phyloP scores from a whole-genome alignment of 208 protist genomes.

The Trypanosoma melophagium region DNA sequence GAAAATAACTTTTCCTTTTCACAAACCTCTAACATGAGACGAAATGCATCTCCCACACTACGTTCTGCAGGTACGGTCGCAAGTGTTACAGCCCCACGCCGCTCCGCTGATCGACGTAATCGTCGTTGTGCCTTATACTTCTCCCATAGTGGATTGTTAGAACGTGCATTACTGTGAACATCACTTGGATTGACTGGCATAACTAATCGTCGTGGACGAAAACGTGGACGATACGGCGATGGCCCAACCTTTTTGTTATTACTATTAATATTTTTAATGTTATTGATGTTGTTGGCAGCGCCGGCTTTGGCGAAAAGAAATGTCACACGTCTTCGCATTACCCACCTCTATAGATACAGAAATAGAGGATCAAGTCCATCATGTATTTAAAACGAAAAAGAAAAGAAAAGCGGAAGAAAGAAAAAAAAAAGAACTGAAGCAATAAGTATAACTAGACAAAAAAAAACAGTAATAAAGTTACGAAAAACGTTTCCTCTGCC shows the following conservation, averaged over 20 bases:
- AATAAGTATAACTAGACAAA: neutral
- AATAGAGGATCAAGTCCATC: neutral
- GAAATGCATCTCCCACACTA: constrained; percentile 80
- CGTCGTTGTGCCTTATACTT: constrained; percentile 44
- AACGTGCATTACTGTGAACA: constrained; percentile 50
- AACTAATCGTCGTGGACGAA: constrained; percentile 80
- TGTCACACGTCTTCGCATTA: constrained; percentile 28
- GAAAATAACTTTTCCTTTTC: constrained; percentile 45
- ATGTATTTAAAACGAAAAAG: constrained; percentile 9
- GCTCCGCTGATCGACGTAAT: constrained; percentile 37
- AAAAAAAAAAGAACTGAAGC: neutral
- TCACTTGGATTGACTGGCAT: constrained; percentile 83
- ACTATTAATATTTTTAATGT: neutral
- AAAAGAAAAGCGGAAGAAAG: constrained; percentile 4
- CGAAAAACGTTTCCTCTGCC: no score
- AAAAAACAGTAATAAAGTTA: no score
- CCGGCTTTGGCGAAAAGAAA: constrained; percentile 23
- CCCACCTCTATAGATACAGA: constrained; percentile 2
- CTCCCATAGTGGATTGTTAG: constrained; percentile 52
- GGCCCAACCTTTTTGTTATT: constrained; percentile 46
- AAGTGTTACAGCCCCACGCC: constrained; percentile 61
- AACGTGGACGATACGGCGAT: constrained; percentile 74
- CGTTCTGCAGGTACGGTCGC: constrained; percentile 69
- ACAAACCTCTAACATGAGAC: constrained; percentile 67
- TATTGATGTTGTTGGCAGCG: constrained; percentile 12